Evolutionary conservation across 2,329 filamentous ascomycete species (phyloP).

Genomic region (Stemphylium beticola): DNA sequence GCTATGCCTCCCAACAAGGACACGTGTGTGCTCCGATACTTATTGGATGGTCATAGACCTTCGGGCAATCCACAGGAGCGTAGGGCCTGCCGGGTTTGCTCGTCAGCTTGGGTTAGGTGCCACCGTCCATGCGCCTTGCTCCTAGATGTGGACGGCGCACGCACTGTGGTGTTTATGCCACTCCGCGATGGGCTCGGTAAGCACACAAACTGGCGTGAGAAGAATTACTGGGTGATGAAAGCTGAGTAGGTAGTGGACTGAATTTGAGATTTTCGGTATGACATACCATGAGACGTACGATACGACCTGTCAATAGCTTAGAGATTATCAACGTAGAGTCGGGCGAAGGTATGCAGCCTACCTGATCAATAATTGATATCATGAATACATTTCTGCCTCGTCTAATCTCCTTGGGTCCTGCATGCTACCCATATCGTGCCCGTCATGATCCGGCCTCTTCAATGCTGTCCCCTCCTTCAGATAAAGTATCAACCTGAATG

Average conservation of each 20-base stretch:
- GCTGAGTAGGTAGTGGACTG: not conserved
- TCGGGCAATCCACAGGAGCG: slow-evolving; percentile 5
- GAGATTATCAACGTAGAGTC: not conserved
- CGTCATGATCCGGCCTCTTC: slow-evolving; percentile 33
- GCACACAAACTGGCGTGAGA: slow-evolving; percentile 4
- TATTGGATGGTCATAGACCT: slow-evolving; percentile 13
- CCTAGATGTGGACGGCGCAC: slow-evolving; percentile 12
- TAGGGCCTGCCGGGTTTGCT: slow-evolving; percentile 16
- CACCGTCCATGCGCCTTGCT: slow-evolving; percentile 21
- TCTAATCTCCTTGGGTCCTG: slow-evolving; percentile 9
- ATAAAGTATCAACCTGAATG: slow-evolving; percentile 84
- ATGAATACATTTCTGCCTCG: slow-evolving; percentile 14
- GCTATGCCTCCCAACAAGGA: slow-evolving; percentile 7
- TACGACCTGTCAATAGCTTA: not conserved
- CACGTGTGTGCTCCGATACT: slow-evolving; percentile 15
- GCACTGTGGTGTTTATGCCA: slow-evolving; percentile 22
- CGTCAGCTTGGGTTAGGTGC: not conserved
- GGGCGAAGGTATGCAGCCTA: not conserved
- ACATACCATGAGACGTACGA: not conserved
- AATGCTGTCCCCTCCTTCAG: slow-evolving; percentile 61
- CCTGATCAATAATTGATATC: not conserved
- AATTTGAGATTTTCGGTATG: not conserved
- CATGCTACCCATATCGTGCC: slow-evolving; percentile 1
- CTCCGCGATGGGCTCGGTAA: not conserved
- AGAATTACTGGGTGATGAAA: slow-evolving; percentile 12